Evolutionary conservation across 345 rosid genomes (phyloP).

Genomic region (Rhodomyrtus tomentosa): DNA sequence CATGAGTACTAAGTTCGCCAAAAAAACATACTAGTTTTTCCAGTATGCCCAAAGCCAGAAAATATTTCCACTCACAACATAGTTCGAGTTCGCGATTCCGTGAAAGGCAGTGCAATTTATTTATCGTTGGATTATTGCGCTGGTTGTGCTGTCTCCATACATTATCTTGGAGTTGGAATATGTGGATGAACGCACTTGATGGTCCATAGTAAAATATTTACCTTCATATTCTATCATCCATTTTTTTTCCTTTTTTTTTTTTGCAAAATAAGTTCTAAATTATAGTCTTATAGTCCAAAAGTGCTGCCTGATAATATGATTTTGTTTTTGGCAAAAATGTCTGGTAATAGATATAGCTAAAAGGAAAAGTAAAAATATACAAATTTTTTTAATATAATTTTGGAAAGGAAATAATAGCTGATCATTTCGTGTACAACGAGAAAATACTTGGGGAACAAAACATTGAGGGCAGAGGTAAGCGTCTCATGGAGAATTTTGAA

Average conservation of each 20-base stretch:
- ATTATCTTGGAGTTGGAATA: neutral
- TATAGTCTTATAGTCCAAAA: neutral
- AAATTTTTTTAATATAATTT: neutral
- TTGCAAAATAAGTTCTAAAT: neutral
- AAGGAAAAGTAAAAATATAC: neutral
- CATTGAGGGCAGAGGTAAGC: neutral
- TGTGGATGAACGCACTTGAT: neutral
- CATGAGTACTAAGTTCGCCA: too few relatives aligned
- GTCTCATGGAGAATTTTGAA: neutral
- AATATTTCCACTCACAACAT: too few relatives aligned
- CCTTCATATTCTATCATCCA: neutral
- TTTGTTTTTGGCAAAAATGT: neutral
- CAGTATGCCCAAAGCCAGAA: too few relatives aligned
- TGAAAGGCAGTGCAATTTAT: neutral
- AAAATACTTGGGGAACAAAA: neutral
- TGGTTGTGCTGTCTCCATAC: neutral
- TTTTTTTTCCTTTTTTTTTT: neutral
- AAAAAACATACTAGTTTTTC: too few relatives aligned
- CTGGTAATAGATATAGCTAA: neutral
- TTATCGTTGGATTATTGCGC: too few relatives aligned
- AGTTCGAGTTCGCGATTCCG: neutral
- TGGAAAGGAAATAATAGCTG: neutral
- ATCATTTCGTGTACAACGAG: neutral
- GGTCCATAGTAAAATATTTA: neutral
- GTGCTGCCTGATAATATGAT: neutral